Base-by-base conservation (phyloP, 148 eudicot genomes). In the Arbutus unedo region DNA sequence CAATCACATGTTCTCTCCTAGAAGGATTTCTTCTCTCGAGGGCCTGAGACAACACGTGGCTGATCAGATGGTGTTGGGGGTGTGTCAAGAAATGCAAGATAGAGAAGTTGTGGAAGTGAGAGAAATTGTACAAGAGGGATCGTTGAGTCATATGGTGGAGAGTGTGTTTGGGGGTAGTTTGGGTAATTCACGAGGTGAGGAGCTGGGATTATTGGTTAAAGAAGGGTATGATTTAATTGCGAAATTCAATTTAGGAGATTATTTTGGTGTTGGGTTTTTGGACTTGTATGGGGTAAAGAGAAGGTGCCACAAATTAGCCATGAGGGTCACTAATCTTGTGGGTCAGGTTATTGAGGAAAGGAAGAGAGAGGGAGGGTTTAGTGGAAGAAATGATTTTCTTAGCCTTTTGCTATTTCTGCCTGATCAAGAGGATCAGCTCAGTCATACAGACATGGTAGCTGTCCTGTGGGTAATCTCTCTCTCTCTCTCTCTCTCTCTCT, bases 181-280 rank as follows among this genome's bases (percentile, higher is more conserved):
- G 54, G 89, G 90, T 19, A 19, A n/a, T 50, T 82, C 54, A 44
- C 79, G 81, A n/a, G 92, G 82, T 74, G 90, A 90, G 76, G 79
- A 87, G 72, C 80, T 93, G 45, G 92, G 91, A 4, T 77, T 85
- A 56, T 88, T 92, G 93, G 93, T 93, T 0, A 85, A 90, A 45
- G 93, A 93, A 90, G 97, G 97, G 56, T 93, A 93, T 86, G 97
- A 91, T 77, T 77, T 93, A 44, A 92, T 93, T 47, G 86, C 88
- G 3, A 89, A 92, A 71, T 91, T 93, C 59, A 88, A 89, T 78
- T 87, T 90, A 87, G 89, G 79, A 21, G 97, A 93, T 74, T 89
- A 92, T 81, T 87, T 93, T 82, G 85, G 88, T 45, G 14, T 89
- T 41, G 79, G 91, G 86, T 86, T 91, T 79, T 85, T 91, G 85